A percentile compares a stretch with the other conserved stretches of the same genome.
phyloP scores from a whole-genome alignment of 2,329 filamentous ascomycete genomes.

The Colletotrichum nymphaeae region DNA sequence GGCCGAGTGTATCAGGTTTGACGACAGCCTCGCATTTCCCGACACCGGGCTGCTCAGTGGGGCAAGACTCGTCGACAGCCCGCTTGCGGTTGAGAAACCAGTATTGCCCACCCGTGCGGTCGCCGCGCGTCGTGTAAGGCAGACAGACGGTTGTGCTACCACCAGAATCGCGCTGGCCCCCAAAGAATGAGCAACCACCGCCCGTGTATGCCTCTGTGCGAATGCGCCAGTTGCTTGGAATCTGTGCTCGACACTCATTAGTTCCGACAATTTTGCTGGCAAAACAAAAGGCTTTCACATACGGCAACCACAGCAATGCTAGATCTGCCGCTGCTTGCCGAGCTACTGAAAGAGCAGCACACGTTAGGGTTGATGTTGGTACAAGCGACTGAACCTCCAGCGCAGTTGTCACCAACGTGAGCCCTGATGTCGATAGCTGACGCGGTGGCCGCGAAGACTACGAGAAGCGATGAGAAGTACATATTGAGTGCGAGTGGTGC shows the following conservation, averaged over 20 bases:
- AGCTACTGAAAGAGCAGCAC: conserved; percentile 21
- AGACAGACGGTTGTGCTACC: background rate
- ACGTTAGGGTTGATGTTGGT: conserved; percentile 25
- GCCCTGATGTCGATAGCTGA: conserved; percentile 23
- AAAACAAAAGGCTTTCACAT: background rate
- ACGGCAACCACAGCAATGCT: conserved; percentile 17
- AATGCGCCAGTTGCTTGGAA: conserved; percentile 27
- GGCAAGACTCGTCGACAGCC: conserved; percentile 18
- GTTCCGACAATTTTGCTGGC: background rate
- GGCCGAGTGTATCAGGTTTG: conserved; percentile 14
- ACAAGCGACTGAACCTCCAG: background rate
- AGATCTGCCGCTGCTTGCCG: background rate
- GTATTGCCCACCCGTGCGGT: conserved; percentile 22
- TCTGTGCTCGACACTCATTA: background rate
- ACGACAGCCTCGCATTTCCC: conserved; percentile 22
- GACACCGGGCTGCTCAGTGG: conserved; percentile 14
- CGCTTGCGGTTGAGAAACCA: conserved; percentile 23
- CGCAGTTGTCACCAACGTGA: background rate
- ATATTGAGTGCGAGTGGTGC: background rate
- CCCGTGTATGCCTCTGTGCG: conserved; percentile 4
- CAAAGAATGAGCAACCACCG: background rate
- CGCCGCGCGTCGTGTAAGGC: conserved; percentile 16
- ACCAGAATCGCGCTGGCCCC: background rate
- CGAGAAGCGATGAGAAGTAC: conserved; percentile 4
- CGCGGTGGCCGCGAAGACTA: conserved; percentile 10